These are phyloP conservation scores for Heliamphora exappendiculata DNA, from an alignment of 148 eudicot species.

Conservation along the genomic window DNA sequence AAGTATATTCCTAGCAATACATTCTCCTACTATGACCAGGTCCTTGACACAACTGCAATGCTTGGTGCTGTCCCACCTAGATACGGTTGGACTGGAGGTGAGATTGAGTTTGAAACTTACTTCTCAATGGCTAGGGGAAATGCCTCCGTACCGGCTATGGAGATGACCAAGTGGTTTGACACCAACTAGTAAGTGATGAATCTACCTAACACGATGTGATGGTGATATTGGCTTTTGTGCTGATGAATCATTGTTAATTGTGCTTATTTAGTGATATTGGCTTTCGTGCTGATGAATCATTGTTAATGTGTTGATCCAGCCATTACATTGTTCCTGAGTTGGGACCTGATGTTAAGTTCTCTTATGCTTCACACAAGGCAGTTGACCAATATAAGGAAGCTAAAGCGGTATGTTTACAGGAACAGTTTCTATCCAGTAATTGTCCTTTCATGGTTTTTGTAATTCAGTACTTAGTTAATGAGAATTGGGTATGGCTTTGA, in stretches of 20 bases:
- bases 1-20: conserved; percentile 89
- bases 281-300: too few relatives aligned
- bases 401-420: conserved; percentile 48
- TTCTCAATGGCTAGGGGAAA: conserved; percentile 94
- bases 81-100: conserved; percentile 66
- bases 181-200: conserved; percentile 82
- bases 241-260: too few relatives aligned
- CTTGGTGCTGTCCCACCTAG: conserved; percentile 79
- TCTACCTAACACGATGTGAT: too few relatives aligned
- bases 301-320: conserved; percentile 31
- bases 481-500: background rate
- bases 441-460: background rate
- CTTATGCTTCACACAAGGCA: conserved; percentile 80
- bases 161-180: conserved; percentile 97
- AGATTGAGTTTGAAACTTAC: conserved; percentile 71
- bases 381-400: conserved; percentile 74
- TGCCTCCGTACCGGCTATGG: conserved; percentile 84
- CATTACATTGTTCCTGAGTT: conserved; percentile 90
- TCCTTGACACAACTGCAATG: conserved; percentile 85
- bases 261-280: too few relatives aligned
- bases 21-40: conserved; percentile 73
- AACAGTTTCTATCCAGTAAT: background rate
- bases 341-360: conserved; percentile 67
- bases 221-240: background rate
- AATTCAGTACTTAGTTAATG: background rate